Evolutionary conservation across 176 grass and related monocot species (phyloP).

Genomic region (Carex cristatella): DNA sequence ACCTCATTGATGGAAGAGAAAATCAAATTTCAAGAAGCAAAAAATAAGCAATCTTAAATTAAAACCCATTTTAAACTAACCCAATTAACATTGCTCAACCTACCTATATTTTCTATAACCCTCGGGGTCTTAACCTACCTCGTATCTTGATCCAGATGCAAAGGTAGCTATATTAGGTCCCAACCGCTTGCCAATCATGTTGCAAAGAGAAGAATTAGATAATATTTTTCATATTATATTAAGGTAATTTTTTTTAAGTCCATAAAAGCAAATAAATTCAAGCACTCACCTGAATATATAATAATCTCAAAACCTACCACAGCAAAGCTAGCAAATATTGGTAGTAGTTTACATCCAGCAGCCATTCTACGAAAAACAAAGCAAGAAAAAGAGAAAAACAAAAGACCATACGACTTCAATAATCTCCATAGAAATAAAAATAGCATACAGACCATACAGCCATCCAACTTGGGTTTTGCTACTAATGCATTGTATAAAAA

Average conservation of each 20-base stretch:
- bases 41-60: not conserved
- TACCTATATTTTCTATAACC: constrained; percentile 5
- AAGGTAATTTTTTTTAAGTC: not conserved
- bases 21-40: not conserved
- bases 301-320: constrained; percentile 31
- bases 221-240: not conserved
- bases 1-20: not conserved
- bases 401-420: constrained; percentile 21
- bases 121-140: constrained; percentile 10
- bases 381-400: constrained; percentile 14
- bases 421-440: constrained; percentile 16
- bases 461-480: not conserved
- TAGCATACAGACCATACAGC: constrained; percentile 16
- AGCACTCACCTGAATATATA: constrained; percentile 30
- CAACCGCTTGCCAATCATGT: constrained; percentile 23
- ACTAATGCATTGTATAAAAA: not conserved
- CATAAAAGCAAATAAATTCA: constrained; percentile 23
- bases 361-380: constrained; percentile 26
- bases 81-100: not conserved
- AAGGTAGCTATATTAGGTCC: constrained; percentile 20
- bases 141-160: constrained; percentile 24
- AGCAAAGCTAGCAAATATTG: constrained; percentile 26
- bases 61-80: not conserved
- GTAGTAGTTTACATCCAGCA: constrained; percentile 24
- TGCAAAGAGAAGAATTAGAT: constrained; percentile 17